A percentile compares a stretch with the other conserved stretches of the same genome.
Conservation (phyloP, 495 filamentous ascomycete genomes). For the Hypoxylon rickii region DNA sequence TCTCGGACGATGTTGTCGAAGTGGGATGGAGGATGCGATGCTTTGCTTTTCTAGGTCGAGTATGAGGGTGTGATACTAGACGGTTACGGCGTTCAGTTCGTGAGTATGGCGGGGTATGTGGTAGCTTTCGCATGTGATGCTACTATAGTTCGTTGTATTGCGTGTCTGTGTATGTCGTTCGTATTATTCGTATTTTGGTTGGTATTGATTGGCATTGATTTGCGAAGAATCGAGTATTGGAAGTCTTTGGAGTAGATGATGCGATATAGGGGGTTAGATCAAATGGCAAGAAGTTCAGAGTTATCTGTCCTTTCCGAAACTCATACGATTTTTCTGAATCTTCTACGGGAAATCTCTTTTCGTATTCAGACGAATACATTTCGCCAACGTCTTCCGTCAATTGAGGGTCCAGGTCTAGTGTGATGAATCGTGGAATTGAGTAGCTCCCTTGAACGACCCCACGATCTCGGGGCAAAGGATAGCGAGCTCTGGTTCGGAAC, state of each 20-base stretch:
- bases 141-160: background rate
- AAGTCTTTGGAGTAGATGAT: background rate
- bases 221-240: background rate
- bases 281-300: background rate
- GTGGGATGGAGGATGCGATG: background rate
- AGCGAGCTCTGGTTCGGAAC: conserved; percentile 22
- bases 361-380: too few relatives aligned
- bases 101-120: background rate
- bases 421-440: conserved; percentile 7
- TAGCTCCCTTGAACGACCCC: conserved; percentile 25
- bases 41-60: background rate
- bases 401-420: background rate
- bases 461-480: conserved; percentile 32
- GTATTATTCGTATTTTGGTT: too few relatives aligned
- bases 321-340: too few relatives aligned
- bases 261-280: background rate
- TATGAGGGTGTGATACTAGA: background rate
- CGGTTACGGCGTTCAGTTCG: background rate
- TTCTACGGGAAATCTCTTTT: too few relatives aligned
- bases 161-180: background rate
- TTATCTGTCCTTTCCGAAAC: too few relatives aligned
- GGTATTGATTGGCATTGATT: too few relatives aligned
- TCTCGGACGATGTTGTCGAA: too few relatives aligned
- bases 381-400: background rate
- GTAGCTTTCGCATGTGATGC: conserved; percentile 10